These are phyloP conservation scores for Microthlaspi erraticum DNA, from an alignment of 345 rosid species.

Conservation along the genomic window DNA sequence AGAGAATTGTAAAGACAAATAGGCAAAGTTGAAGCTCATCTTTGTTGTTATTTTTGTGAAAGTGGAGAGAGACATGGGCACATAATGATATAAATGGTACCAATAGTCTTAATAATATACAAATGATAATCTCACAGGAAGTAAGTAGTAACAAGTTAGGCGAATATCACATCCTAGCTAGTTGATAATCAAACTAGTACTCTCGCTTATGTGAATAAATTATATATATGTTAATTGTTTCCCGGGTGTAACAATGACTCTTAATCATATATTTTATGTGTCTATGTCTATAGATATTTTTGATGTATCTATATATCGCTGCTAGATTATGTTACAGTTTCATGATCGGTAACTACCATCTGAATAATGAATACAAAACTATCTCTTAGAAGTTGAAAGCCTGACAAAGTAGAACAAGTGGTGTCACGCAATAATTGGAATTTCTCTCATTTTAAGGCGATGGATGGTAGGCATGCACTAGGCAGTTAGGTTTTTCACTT, in stretches of 20 bases:
- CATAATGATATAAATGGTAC: conserved; percentile 13
- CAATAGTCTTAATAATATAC: conserved; percentile 4
- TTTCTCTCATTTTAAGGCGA: background rate
- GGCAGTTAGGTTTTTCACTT: conserved; percentile 11
- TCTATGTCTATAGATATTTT: no score
- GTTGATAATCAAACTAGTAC: background rate
- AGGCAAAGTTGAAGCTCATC: conserved; percentile 33
- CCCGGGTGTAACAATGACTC: background rate
- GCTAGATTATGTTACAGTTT: background rate
- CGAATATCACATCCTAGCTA: background rate
- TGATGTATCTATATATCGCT: background rate
- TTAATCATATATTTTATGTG: background rate
- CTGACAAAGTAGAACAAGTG: background rate
- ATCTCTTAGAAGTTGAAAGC: background rate
- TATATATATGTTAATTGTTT: conserved; percentile 6
- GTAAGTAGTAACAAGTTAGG: conserved; percentile 24
- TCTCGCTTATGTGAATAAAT: background rate
- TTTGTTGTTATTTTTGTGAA: conserved; percentile 50
- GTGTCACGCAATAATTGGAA: conserved; percentile 10
- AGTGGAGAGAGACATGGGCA: conserved; percentile 47
- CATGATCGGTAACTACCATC: background rate
- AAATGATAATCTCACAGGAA: conserved; percentile 15
- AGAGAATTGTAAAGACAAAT: conserved; percentile 47
- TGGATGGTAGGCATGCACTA: conserved; percentile 12
- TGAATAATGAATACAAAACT: background rate